Evolutionary conservation across 2,329 filamentous ascomycete genomes (phyloP).

Genomic region (Neurospora sp.): DNA sequence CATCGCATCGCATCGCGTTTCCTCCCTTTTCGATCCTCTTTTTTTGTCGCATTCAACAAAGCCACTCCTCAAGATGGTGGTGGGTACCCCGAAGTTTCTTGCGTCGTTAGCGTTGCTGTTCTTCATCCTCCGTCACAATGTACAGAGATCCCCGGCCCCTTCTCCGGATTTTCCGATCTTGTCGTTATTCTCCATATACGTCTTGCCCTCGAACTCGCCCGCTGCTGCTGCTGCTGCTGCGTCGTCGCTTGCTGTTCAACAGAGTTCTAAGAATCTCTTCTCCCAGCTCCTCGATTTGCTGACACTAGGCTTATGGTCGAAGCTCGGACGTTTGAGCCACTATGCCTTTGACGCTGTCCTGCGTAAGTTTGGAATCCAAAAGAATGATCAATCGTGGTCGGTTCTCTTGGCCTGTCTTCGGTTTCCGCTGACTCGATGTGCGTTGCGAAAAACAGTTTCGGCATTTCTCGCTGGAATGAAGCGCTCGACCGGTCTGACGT

Average conservation of each 20-base stretch:
- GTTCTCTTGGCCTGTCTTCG: background rate
- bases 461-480: constrained; percentile 95
- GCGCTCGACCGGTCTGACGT: constrained; percentile 96
- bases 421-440: background rate
- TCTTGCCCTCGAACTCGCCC: background rate
- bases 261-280: constrained; percentile 28
- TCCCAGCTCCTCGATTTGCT: constrained; percentile 54
- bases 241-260: constrained; percentile 12
- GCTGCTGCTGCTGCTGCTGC: no score
- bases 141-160: background rate
- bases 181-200: background rate
- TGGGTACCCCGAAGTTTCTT: constrained; percentile 10
- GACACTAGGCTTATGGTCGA: constrained; percentile 57
- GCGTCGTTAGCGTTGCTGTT: background rate
- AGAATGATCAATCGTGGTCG: background rate
- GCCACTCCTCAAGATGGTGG: constrained; percentile 19
- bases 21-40: background rate
- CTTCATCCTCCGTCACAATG: background rate
- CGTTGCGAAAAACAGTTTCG: constrained; percentile 53
- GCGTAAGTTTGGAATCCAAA: constrained; percentile 42
- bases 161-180: background rate
- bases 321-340: constrained; percentile 89
- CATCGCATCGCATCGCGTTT: background rate
- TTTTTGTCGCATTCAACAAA: background rate
- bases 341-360: constrained; percentile 95